phyloP scores from a whole-genome alignment of 1,284 basidiomycete species.

The Moesziomyces sp. region DNA sequence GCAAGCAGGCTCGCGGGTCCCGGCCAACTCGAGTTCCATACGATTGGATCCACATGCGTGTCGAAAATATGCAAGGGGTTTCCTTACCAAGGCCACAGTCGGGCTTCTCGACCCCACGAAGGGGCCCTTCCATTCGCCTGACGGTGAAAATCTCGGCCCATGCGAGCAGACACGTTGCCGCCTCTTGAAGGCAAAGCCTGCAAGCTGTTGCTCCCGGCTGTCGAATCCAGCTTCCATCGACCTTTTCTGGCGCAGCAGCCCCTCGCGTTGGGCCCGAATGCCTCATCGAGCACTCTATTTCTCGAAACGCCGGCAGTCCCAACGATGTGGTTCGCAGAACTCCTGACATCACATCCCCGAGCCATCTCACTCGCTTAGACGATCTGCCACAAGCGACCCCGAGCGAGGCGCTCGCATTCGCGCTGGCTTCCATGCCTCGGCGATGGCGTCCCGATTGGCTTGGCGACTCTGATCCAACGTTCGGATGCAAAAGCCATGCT shows the following conservation, averaged over 20 bases:
- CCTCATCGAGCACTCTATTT: background rate
- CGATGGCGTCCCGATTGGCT: background rate
- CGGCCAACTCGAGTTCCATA: background rate
- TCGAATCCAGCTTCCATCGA: conserved; percentile 1
- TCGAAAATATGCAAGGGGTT: conserved; percentile 2
- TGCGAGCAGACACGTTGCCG: background rate
- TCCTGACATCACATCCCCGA: conserved; percentile 32
- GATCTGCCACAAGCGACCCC: background rate
- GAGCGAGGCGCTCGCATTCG: conserved; percentile 10
- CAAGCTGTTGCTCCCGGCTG: background rate
- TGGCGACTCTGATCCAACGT: background rate
- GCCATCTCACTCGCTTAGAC: background rate
- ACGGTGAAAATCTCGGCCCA: background rate
- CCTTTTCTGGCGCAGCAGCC: conserved; percentile 4
- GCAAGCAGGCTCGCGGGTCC: no score
- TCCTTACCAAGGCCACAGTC: background rate
- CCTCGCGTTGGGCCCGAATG: conserved; percentile 10
- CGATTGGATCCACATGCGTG: background rate
- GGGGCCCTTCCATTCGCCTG: background rate
- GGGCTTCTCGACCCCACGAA: no score
- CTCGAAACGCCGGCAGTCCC: no score
- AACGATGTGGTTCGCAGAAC: background rate
- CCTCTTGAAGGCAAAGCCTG: background rate
- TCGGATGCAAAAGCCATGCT: no score
- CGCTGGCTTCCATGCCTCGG: conserved; percentile 25